phyloP scores from a whole-genome alignment of 2,329 filamentous ascomycete genomes.

The Neopestalotiopsis sp. region DNA sequence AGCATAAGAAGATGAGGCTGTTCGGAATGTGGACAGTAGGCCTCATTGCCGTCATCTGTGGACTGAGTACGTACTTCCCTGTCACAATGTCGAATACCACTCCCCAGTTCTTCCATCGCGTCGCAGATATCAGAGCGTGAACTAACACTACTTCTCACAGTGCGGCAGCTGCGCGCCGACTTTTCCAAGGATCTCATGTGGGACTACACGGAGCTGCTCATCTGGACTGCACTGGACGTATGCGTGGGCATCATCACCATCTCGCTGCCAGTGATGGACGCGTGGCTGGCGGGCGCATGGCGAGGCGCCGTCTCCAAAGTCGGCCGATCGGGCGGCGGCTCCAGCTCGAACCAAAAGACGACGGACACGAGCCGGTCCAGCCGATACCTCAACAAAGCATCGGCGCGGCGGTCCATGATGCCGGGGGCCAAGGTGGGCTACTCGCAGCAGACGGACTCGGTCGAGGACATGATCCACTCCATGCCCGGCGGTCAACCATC shows the following conservation, averaged over 20 bases:
- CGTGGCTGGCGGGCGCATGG: slow-evolving; percentile 30
- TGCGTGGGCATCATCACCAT: slow-evolving; percentile 38
- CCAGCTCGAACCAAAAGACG: slow-evolving; percentile 2
- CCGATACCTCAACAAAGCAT: slow-evolving; percentile 16
- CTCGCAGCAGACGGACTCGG: slow-evolving; percentile 18
- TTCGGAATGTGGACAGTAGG: slow-evolving; percentile 40
- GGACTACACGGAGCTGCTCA: slow-evolving; percentile 33
- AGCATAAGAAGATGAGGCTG: slow-evolving; percentile 36
- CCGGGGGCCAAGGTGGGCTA: slow-evolving; percentile 1
- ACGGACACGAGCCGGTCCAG: background rate
- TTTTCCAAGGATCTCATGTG: slow-evolving; percentile 29
- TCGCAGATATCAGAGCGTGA: too few relatives aligned
- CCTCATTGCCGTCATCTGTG: slow-evolving; percentile 36
- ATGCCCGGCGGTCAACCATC: background rate
- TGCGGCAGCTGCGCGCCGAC: slow-evolving; percentile 32
- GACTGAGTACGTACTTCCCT: slow-evolving; percentile 22
- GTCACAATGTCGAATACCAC: too few relatives aligned
- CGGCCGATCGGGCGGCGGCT: slow-evolving; percentile 18
- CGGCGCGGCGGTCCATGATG: background rate
- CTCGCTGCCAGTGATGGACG: slow-evolving; percentile 40
- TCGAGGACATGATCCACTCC: slow-evolving; percentile 19
- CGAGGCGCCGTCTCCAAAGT: slow-evolving; percentile 20
- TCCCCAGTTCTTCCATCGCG: background rate
- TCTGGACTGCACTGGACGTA: slow-evolving; percentile 40
- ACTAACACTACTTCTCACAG: background rate